Evolutionary conservation across 2,329 filamentous ascomycete genomes (phyloP).

Genomic region (Laburnicola sp.): DNA sequence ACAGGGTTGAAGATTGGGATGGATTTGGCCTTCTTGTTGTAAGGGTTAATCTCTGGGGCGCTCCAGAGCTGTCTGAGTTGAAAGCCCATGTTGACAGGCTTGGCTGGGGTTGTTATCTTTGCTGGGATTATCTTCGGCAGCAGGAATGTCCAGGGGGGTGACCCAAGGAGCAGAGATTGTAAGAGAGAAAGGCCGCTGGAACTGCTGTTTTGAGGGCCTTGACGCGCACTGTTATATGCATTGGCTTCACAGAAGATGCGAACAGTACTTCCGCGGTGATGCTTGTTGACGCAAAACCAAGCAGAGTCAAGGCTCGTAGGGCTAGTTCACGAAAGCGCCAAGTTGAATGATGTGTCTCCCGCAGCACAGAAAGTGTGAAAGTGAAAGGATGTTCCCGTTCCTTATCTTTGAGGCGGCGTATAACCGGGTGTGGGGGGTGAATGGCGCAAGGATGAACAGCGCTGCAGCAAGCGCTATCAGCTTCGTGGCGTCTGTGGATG

Average conservation of each 20-base stretch:
- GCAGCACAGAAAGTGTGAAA: background rate
- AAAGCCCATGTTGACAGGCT: constrained; percentile 36
- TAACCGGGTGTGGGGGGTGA: background rate
- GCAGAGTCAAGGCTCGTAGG: constrained; percentile 23
- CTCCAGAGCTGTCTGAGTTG: constrained; percentile 34
- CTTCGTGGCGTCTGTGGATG: constrained; percentile 1
- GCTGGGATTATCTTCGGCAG: constrained; percentile 14
- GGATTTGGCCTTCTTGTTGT: constrained; percentile 77
- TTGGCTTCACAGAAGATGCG: constrained; percentile 16
- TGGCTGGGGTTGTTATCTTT: constrained; percentile 6
- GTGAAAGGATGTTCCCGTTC: constrained; percentile 9
- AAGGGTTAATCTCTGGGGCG: constrained; percentile 74
- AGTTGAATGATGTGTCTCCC: constrained; percentile 28
- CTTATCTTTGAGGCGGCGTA: constrained; percentile 29
- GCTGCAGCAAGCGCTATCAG: constrained; percentile 8
- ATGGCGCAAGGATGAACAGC: background rate
- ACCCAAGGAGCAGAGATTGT: background rate
- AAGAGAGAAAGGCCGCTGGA: constrained; percentile 1
- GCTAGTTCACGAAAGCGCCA: constrained; percentile 26
- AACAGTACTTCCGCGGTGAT: constrained; percentile 43
- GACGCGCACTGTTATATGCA: constrained; percentile 31
- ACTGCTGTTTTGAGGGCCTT: constrained; percentile 23
- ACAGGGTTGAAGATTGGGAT: constrained; percentile 77
- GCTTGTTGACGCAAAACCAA: constrained; percentile 30
- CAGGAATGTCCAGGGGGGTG: constrained; percentile 3